Evolutionary conservation across 805 yeast genomes (phyloP).

Genomic region (Jamesozyma jinghongensis): DNA sequence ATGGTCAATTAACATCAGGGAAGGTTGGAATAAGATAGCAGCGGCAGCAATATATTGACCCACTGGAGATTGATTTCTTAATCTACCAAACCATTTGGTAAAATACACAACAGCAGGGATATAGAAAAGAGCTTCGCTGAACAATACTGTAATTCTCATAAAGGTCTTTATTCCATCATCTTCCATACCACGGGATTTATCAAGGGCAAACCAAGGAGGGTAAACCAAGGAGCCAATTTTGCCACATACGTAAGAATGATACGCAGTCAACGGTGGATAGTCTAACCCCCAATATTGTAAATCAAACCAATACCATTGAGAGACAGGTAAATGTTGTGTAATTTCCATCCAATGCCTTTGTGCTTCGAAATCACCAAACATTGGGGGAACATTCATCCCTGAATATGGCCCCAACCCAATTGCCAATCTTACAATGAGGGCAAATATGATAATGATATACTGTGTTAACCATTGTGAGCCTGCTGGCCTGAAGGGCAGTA

Average conservation of each 20-base stretch:
- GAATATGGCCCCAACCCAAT: conserved; percentile 85
- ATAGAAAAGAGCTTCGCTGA: conserved; percentile 65
- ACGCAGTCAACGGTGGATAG: conserved; percentile 95
- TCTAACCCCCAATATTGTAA: conserved; percentile 93
- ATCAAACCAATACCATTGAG: conserved; percentile 83
- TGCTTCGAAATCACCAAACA: conserved; percentile 95
- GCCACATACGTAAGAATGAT: conserved; percentile 78
- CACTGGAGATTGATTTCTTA: conserved; percentile 48
- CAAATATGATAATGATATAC: conserved; percentile 62
- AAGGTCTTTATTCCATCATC: conserved; percentile 52
- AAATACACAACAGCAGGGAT: conserved; percentile 73
- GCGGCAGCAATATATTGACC: conserved; percentile 72
- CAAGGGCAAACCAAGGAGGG: conserved; percentile 67
- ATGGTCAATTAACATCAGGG: conserved; percentile 78
- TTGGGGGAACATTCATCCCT: conserved; percentile 62
- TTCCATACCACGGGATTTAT: conserved; percentile 70
- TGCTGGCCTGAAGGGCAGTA: conserved; percentile 70
- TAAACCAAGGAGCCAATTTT: conserved; percentile 56
- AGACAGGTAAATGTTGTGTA: conserved; percentile 64
- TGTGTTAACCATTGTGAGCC: conserved; percentile 88
- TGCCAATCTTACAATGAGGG: conserved; percentile 70
- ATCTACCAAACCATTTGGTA: conserved; percentile 61
- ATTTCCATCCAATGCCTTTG: conserved; percentile 98
- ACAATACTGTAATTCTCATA: conserved; percentile 73
- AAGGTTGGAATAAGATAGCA: conserved; percentile 77